Base-by-base conservation (phyloP, 495 filamentous ascomycete genomes). In the Bombardia bombarda region DNA sequence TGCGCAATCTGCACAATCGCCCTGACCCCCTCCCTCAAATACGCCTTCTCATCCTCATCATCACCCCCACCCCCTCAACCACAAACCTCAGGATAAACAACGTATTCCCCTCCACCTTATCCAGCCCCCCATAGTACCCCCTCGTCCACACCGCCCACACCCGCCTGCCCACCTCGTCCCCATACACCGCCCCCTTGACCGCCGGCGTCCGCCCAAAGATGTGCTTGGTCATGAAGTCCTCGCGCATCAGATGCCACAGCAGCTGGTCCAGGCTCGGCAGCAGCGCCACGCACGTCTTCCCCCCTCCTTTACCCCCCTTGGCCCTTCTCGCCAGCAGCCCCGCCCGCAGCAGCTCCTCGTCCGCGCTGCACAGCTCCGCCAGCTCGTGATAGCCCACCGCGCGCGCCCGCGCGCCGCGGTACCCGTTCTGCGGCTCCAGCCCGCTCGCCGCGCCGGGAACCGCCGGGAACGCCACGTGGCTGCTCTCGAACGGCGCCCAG, bases 81-180 rank as follows among this genome's bases (percentile, higher is more conserved):
- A 89, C 80, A 23, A 90, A 70, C 16, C 90, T 77, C 28, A 95
- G 68, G 34, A 96, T 79, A 48, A 90, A 80, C 21, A 97, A 62
- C 1, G 75, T 82, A 51, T 89, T 90, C 30, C 78, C 78, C 32
- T 64, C 59, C 24, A 53, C 50, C 55, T 55, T 57, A 5, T 60
- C 49, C 34, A 61, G 28, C 3, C 55, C 51, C 14, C 70, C 70
- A 42, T 72, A 70, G 55, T 84, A 95, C 40, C 78, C 80, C 14
- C 88, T 70, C 33, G 79, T 83, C 87, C 88, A 98, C 18, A 86
- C 68, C 38, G 84, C 84, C 77, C 90, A 95, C 3, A 86, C 70
- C 9, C 78, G 68, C 21, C 62, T 60, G 5, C 75, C 75, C 16
- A 40, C 26, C 19, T 72, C 20, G 13, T 14, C 57, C 12, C 68